Base-by-base conservation (phyloP, 108 stramenopile species). In the Pseudonitzschia multistriata region DNA sequence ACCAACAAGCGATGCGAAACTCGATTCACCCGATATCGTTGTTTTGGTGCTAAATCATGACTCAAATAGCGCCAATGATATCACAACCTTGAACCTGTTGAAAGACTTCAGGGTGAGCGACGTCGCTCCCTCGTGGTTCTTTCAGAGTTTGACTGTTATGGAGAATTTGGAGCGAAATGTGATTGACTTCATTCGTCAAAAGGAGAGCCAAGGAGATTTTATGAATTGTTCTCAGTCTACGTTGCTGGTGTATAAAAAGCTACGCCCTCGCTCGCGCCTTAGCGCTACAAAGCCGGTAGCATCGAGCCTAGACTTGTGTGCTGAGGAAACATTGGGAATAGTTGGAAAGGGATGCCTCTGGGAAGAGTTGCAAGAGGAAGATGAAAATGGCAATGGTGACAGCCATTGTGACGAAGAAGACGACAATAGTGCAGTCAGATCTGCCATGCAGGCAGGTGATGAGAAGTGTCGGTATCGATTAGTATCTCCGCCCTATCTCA, bases 401-500 rank as follows among this genome's bases (percentile, higher is more conserved):
- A 55, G 36, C 10, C 48, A 78, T 42, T 15, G 49, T n/a, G 17
- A 19, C 17, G n/a, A 66, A 68, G 34, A 66, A 22, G 66, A 36
- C 19, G 57, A 67, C 52, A 27, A 25, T 14, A 14, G 13, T 21
- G 3, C 47, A 37, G 13, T 53, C 8, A 30, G 62, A 31, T 67
- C 73, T 28, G 4, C 28, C 2, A 3, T 8, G 15, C 13, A 19
- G 3, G 49, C 39, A 28, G 10, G 39, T n/a, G 19, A 22, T 30
- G 50, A 45, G 22, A 31, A 11, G 74, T 8, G 30, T 36, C 66
- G 34, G 21, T 68, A 76, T 79, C 82, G 87, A 25, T 48, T 88
- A 53, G 81, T 86, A 31, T 79, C 78, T 31, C 92, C 88, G 10
- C 92, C 92, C 1, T 88, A 88, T 67, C 50, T 85, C 6, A 74